Percentiles rank a stretch among this genome's conserved stretches.
Conservation (phyloP, 768 basidiomycete species). For the Phaeotremella skinneri region DNA sequence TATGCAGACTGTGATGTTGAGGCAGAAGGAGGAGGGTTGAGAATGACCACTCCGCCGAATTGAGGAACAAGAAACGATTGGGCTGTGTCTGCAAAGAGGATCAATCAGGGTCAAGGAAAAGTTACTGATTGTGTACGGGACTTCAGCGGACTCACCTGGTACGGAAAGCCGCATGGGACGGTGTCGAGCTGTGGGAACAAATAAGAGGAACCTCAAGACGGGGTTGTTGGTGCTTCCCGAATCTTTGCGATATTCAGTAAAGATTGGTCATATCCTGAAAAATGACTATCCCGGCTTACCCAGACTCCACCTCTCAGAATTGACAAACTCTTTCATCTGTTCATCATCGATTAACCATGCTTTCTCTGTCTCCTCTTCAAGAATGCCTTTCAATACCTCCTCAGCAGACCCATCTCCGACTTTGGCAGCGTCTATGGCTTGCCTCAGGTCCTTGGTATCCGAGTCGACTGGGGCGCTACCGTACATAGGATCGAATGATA, state of each 20-base stretch:
- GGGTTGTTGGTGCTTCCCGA: slow-evolving; percentile 91
- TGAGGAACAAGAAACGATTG: slow-evolving; percentile 83
- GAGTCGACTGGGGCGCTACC: neutral
- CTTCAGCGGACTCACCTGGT: slow-evolving; percentile 47
- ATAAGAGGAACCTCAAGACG: slow-evolving; percentile 86
- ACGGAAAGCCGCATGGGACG: slow-evolving; percentile 69
- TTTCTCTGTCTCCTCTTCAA: slow-evolving; percentile 47
- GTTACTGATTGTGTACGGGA: neutral
- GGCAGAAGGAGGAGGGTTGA: slow-evolving; percentile 57
- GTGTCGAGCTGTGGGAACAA: slow-evolving; percentile 70
- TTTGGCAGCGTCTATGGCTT: slow-evolving; percentile 14
- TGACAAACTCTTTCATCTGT: slow-evolving; percentile 87
- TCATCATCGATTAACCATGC: slow-evolving; percentile 68
- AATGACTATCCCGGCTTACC: slow-evolving; percentile 57
- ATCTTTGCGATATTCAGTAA: slow-evolving; percentile 57
- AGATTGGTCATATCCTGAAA: neutral
- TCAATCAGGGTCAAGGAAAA: neutral
- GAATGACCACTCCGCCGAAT: slow-evolving; percentile 83
- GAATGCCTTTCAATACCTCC: slow-evolving; percentile 24
- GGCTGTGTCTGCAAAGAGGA: slow-evolving; percentile 24
- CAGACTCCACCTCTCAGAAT: slow-evolving; percentile 92
- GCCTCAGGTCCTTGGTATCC: slow-evolving; percentile 8
- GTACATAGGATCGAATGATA: slow-evolving; percentile 68
- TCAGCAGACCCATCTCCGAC: slow-evolving; percentile 22
- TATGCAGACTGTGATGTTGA: slow-evolving; percentile 2